Conservation (phyloP, 2,329 filamentous ascomycete genomes). For the Sodiomyces alkalinus region DNA sequence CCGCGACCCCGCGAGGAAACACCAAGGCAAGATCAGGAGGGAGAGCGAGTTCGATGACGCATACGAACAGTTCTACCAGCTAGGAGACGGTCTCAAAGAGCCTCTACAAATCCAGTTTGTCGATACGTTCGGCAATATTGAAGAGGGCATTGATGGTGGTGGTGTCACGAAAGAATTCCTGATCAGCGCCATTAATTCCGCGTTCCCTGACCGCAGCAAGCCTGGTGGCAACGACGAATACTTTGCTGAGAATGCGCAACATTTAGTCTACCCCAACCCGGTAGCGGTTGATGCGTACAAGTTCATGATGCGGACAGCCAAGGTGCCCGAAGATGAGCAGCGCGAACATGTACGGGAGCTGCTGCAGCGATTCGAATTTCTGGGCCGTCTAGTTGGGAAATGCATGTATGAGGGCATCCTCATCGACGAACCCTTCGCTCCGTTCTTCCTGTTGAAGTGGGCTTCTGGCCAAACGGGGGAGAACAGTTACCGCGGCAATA, state of each 20-base stretch:
- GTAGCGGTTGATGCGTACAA: conserved; percentile 55
- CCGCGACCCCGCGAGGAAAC: conserved; percentile 32
- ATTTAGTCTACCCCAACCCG: conserved; percentile 81
- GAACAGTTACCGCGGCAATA: conserved; percentile 71
- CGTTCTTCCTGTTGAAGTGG: conserved; percentile 96
- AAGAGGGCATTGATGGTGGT: conserved; percentile 92
- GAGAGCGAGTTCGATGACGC: conserved; percentile 76
- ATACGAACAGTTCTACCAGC: conserved; percentile 62
- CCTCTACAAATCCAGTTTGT: conserved; percentile 95
- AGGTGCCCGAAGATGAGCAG: conserved; percentile 40
- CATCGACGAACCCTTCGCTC: conserved; percentile 81
- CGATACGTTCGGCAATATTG: conserved; percentile 70
- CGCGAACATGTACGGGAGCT: conserved; percentile 42
- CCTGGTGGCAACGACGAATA: conserved; percentile 37
- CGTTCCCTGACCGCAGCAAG: conserved; percentile 49
- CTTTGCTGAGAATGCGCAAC: conserved; percentile 74
- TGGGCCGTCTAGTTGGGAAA: conserved; percentile 86
- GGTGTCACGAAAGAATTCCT: conserved; percentile 97
- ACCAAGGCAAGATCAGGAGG: conserved; percentile 68
- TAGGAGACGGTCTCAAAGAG: conserved; percentile 78
- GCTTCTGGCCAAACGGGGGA: conserved; percentile 48
- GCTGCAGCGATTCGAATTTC: conserved; percentile 70
- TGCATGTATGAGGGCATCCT: conserved; percentile 96
- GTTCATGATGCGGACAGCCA: conserved; percentile 36
- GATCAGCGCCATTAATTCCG: conserved; percentile 73